phyloP scores from a whole-genome alignment of 1,284 basidiomycete species.

The Pterulicium gracile region DNA sequence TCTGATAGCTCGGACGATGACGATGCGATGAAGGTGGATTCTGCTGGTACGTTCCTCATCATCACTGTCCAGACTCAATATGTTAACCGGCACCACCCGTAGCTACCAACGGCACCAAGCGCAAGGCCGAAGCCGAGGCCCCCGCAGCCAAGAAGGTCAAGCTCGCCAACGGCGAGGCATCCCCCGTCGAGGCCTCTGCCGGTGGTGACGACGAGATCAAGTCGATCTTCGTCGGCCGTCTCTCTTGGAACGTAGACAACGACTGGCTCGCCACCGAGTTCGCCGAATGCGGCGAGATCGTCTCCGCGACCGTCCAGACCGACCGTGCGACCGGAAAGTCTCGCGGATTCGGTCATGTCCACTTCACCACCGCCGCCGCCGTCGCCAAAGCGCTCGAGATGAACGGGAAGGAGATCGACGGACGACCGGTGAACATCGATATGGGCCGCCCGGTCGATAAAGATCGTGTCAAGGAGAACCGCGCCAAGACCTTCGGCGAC shows the following conservation, averaged over 20 bases:
- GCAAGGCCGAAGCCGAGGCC: constrained; percentile 70
- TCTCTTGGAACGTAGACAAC: constrained; percentile 97
- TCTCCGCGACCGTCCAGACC: constrained; percentile 81
- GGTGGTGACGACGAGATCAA: constrained; percentile 44
- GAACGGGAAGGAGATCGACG: constrained; percentile 85
- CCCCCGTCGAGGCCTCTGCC: constrained; percentile 27
- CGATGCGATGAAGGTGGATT: constrained; percentile 39
- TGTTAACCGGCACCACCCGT: constrained; percentile 3
- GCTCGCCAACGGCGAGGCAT: constrained; percentile 45
- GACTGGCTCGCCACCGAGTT: constrained; percentile 94
- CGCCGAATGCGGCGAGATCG: constrained; percentile 79
- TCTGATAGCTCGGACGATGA: constrained; percentile 10
- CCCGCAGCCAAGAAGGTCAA: constrained; percentile 78
- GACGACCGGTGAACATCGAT: constrained; percentile 83
- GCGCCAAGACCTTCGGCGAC: constrained; percentile 65
- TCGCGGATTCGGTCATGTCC: constrained; percentile 92
- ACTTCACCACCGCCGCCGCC: constrained; percentile 72
- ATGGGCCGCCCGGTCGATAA: constrained; percentile 59
- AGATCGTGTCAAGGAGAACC: constrained; percentile 45
- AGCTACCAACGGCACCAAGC: constrained; percentile 37
- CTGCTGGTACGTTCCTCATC: constrained; percentile 33
- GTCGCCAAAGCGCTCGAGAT: constrained; percentile 71
- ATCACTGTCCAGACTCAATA: constrained; percentile 4
- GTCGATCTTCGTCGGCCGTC: constrained; percentile 85
- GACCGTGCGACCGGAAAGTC: constrained; percentile 85